Evolutionary conservation across 768 basidiomycete genomes (phyloP).

Genomic region (Phylloporus sp.): DNA sequence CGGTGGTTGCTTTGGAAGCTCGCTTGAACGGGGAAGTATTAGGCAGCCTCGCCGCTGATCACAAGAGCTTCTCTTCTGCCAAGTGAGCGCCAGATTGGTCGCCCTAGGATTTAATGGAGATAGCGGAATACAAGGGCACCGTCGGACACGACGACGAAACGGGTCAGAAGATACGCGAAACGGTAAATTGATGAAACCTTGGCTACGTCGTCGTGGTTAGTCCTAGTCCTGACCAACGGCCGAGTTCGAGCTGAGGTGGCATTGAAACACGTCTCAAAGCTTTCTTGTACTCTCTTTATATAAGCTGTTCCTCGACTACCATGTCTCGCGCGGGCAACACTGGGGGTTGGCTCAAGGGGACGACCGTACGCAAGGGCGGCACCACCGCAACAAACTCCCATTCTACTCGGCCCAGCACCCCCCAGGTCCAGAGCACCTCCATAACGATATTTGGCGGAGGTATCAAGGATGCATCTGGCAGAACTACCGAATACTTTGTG

Average conservation of each 20-base stretch:
- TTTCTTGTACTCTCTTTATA: conserved; percentile 3
- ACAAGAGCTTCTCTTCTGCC: neutral
- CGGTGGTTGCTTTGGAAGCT: neutral
- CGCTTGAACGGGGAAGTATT: conserved; percentile 1
- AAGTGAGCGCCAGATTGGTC: neutral
- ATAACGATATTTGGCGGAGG: conserved; percentile 76
- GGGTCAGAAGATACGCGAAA: neutral
- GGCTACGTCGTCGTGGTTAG: neutral
- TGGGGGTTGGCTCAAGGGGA: conserved; percentile 64
- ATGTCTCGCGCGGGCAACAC: conserved; percentile 32
- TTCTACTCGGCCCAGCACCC: conserved; percentile 60
- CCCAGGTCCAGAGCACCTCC: conserved; percentile 68
- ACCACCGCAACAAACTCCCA: conserved; percentile 37
- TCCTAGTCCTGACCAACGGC: neutral
- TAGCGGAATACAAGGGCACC: neutral
- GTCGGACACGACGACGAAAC: neutral
- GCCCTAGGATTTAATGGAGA: neutral
- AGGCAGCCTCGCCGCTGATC: conserved; percentile 1
- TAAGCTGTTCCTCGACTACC: conserved; percentile 5
- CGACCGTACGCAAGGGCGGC: conserved; percentile 68
- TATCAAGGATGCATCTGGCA: conserved; percentile 81
- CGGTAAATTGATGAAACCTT: neutral
- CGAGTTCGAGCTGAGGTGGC: too few species aligned
- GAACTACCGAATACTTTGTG: conserved; percentile 79
- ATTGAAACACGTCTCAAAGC: conserved; percentile 13